These are phyloP conservation scores for Lycium ferocissimum DNA, from an alignment of 257 asterid species.

Conservation along the genomic window DNA sequence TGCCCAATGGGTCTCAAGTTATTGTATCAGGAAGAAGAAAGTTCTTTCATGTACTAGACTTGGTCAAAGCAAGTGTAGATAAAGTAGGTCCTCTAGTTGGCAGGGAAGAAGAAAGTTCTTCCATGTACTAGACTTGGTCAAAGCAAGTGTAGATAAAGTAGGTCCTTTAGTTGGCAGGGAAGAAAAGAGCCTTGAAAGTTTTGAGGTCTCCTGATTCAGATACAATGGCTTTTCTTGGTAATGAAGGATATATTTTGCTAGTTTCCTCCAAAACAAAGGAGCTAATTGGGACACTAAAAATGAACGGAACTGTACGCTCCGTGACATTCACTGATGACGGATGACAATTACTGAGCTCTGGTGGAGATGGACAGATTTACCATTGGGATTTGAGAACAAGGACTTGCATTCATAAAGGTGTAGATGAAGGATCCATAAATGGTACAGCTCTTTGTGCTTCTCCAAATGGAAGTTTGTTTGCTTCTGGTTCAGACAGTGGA, in stretches of 20 bases:
- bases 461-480: constrained; percentile 71
- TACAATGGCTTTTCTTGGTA: constrained; percentile 85
- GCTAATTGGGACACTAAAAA: constrained; percentile 82
- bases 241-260: constrained; percentile 80
- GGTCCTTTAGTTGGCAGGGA: constrained; percentile 90
- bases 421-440: constrained; percentile 88
- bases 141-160: constrained; percentile 69
- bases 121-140: constrained; percentile 77
- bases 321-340: constrained; percentile 80
- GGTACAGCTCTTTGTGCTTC: constrained; percentile 78
- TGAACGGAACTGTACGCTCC: constrained; percentile 90
- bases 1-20: constrained; percentile 90
- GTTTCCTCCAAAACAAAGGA: constrained; percentile 87
- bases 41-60: constrained; percentile 79
- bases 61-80: constrained; percentile 74
- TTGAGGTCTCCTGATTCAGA: constrained; percentile 95
- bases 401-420: constrained; percentile 81
- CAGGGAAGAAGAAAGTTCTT: constrained; percentile 88
- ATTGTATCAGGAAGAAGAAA: constrained; percentile 85
- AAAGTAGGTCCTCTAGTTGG: constrained; percentile 82
- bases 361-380: constrained; percentile 91
- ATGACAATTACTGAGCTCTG: constrained; percentile 65
- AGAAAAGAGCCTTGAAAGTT: constrained; percentile 92
- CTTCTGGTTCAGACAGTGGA: constrained; percentile 96
- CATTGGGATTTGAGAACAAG: constrained; percentile 87